These are phyloP conservation scores for Aspergillus mulundensis DNA, from an alignment of 495 filamentous ascomycete species.

Conservation along the genomic window DNA sequence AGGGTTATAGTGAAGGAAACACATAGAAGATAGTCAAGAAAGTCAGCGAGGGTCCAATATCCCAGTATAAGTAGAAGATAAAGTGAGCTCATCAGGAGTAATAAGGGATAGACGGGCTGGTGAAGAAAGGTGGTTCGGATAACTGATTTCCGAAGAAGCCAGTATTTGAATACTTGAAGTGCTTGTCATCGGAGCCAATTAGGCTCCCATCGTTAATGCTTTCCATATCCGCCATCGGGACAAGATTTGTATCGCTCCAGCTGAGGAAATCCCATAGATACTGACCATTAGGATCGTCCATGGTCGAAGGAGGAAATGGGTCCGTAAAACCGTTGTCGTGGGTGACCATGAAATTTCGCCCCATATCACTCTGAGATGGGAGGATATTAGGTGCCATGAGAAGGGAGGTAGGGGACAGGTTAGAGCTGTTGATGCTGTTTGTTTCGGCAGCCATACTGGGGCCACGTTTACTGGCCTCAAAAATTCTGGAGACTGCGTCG, in stretches of 20 bases:
- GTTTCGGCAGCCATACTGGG: slow-evolving; percentile 15
- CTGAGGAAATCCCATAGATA: slow-evolving; percentile 44
- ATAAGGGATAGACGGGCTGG: slow-evolving; percentile 22
- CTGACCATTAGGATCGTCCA: slow-evolving; percentile 34
- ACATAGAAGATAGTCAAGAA: not conserved
- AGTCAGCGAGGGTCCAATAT: not conserved
- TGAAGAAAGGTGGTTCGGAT: slow-evolving; percentile 27
- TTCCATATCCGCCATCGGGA: slow-evolving; percentile 35
- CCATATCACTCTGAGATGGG: slow-evolving; percentile 20
- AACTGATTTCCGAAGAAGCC: slow-evolving; percentile 26
- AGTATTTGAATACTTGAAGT: slow-evolving; percentile 23
- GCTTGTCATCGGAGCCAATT: slow-evolving; percentile 29
- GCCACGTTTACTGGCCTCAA: slow-evolving; percentile 53
- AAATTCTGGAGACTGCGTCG: slow-evolving; percentile 66
- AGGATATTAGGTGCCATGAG: slow-evolving; percentile 1
- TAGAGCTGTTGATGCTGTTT: slow-evolving; percentile 9
- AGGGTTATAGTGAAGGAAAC: no score
- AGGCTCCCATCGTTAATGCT: slow-evolving; percentile 23
- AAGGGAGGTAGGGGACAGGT: slow-evolving; percentile 19
- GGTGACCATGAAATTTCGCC: slow-evolving; percentile 16
- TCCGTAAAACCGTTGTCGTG: slow-evolving; percentile 27
- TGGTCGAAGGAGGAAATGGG: slow-evolving; percentile 24
- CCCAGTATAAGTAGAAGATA: not conserved
- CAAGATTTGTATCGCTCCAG: slow-evolving; percentile 38
- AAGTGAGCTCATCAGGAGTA: slow-evolving; percentile 15